Evolutionary conservation across 2,329 filamentous ascomycete genomes (phyloP).

Genomic region (Penicillium oxalicum): DNA sequence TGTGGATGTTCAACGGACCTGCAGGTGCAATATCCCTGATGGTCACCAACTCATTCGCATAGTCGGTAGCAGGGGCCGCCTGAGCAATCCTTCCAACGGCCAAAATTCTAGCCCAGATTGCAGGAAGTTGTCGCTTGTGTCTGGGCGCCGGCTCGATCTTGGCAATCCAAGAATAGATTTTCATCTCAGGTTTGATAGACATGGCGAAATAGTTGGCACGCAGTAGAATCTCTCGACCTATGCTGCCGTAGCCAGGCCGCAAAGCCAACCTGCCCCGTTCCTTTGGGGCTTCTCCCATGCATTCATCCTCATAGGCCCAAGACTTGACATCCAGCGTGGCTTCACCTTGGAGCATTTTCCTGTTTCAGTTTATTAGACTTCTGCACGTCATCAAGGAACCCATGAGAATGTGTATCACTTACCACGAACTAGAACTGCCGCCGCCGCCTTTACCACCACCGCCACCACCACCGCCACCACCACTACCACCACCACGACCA

Average conservation of each 20-base stretch:
- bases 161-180: constrained; percentile 7
- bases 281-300: neutral
- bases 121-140: constrained; percentile 1
- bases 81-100: neutral
- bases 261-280: neutral
- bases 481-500: neutral
- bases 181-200: constrained; percentile 2
- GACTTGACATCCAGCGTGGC: neutral
- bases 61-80: constrained; percentile 9
- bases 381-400: neutral
- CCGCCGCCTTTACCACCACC: constrained; percentile 1
- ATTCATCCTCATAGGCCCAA: constrained; percentile 5
- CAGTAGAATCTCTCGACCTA: constrained; percentile 3
- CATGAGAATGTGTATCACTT: constrained; percentile 1
- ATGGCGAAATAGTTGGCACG: constrained; percentile 16
- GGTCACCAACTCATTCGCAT: constrained; percentile 10
- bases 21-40: neutral
- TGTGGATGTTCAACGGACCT: neutral
- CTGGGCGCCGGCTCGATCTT: constrained; percentile 3
- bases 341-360: constrained; percentile 3
- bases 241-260: constrained; percentile 15
- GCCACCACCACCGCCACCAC: neutral
- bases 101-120: constrained; percentile 7
- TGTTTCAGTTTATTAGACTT: constrained; percentile 3
- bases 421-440: neutral